Evolutionary conservation across 225 moss, liverwort and hornwort species (phyloP), one percentile per base, ranked within the genome.

Genomic region (Bryoerythrophyllum caledonicum): DNA sequence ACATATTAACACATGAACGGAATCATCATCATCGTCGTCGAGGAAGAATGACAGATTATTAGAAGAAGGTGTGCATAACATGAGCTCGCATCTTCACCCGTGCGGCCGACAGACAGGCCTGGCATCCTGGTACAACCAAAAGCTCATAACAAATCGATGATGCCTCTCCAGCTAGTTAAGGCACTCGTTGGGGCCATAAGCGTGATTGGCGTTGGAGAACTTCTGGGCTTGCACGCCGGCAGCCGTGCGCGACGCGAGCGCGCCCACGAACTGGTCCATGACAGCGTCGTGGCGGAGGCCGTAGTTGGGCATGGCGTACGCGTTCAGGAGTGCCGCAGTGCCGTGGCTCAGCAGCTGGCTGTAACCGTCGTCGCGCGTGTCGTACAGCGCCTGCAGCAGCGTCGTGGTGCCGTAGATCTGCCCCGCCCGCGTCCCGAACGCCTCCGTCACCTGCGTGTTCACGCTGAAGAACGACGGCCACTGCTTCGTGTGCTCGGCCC

Each of bases 51-150:
- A 80, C 69, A 9, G 37, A 60, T 84, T 81, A 81, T 84, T 84
- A 54, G 63, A 73, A 54, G 63, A 73, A 80, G 65, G 80, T 73
- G 77, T 80, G 77, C 77, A 70, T 44, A 80, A 84, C 74, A 78
- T 81, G 83, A 86, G 81, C 81, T 81, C 76, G 81, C 81, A 83
- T 83, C 28, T 71, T 71, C 75, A 86, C 86, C 86, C 86, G 86
- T 86, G 86, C 86, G 86, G 86, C 86, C 83, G 83, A 81, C 79
- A 81, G 78, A 81, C 73, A 83, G 83, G 81, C 81, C 83, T 76
- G 75, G 86, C 86, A 86, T 83, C 86, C 76, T 86, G 86, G 86
- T 81, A 78, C 76, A 83, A 78, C 75, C 81, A 81, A 78, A 78
- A 83, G 86, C 83, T 81, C 86, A 83, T 78, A 75, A 78, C 75